phyloP scores from a whole-genome alignment of 371 early-diverging fungal genomes.

The Haplosporangium sp. region DNA sequence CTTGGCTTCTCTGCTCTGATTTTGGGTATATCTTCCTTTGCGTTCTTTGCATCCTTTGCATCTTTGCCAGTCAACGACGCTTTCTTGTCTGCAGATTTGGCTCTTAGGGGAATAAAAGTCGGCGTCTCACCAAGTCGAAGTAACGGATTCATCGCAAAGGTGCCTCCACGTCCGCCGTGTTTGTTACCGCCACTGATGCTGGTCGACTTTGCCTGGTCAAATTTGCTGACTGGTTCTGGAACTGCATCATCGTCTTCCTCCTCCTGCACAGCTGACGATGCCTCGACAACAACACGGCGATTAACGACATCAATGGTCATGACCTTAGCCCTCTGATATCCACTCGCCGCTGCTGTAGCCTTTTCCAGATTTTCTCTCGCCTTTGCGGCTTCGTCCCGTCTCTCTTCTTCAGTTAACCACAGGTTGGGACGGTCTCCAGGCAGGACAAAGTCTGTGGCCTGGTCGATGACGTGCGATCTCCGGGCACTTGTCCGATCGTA shows the following conservation, averaged over 20 bases:
- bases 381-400: constrained; percentile 62
- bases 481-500: constrained; percentile 84
- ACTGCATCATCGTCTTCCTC: constrained; percentile 45
- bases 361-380: constrained; percentile 64
- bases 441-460: constrained; percentile 81
- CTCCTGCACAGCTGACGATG: constrained; percentile 17
- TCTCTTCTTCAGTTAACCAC: constrained; percentile 85
- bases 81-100: constrained; percentile 9
- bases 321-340: constrained; percentile 64
- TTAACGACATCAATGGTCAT: constrained; percentile 75
- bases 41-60: constrained; percentile 21
- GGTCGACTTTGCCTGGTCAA: constrained; percentile 42
- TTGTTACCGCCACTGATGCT: constrained; percentile 45
- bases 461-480: constrained; percentile 82
- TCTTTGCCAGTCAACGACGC: constrained; percentile 3
- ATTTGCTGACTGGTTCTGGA: constrained; percentile 29
- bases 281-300: constrained; percentile 64
- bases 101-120: constrained; percentile 24
- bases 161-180: constrained; percentile 48
- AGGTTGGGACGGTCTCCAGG: constrained; percentile 72
- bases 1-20: constrained; percentile 29
- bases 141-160: constrained; percentile 48
- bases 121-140: constrained; percentile 44
- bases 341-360: constrained; percentile 59
- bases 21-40: constrained; percentile 35